Percentiles rank a stretch among this genome's conserved stretches.
phyloP scores from a whole-genome alignment of 768 basidiomycete species.

The Russula brevipes region DNA sequence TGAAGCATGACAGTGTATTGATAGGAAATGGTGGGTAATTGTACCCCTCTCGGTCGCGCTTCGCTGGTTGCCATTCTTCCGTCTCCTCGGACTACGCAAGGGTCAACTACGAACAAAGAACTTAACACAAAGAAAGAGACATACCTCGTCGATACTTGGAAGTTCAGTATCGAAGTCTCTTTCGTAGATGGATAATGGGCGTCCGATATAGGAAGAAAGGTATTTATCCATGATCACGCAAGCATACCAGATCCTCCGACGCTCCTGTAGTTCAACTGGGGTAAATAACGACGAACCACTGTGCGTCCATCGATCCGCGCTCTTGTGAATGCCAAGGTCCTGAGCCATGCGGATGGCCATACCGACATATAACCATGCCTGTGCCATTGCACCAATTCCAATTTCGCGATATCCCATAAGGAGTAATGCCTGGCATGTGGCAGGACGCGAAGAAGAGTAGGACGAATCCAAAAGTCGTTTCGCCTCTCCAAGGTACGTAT shows the following conservation, averaged over 20 bases:
- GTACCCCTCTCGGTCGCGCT: conserved; percentile 33
- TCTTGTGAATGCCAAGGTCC: conserved; percentile 78
- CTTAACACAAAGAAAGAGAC: conserved; percentile 17
- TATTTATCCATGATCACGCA: conserved; percentile 78
- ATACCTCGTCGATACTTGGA: conserved; percentile 56
- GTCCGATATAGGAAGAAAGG: conserved; percentile 73
- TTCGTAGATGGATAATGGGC: conserved; percentile 70
- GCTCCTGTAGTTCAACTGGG: conserved; percentile 57
- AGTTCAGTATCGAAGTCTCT: conserved; percentile 70
- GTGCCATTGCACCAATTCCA: conserved; percentile 85
- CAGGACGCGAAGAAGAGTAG: conserved; percentile 66
- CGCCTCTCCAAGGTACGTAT: conserved; percentile 62
- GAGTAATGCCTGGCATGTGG: conserved; percentile 74
- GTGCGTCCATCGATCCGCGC: conserved; percentile 71
- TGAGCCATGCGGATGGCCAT: conserved; percentile 93
- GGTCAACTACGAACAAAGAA: neutral
- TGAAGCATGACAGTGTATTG: conserved; percentile 67
- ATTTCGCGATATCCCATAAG: conserved; percentile 81
- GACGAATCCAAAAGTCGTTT: conserved; percentile 59
- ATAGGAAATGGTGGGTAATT: conserved; percentile 36
- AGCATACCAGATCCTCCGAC: conserved; percentile 71
- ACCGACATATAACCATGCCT: conserved; percentile 80
- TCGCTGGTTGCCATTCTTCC: conserved; percentile 48
- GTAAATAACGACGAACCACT: conserved; percentile 53
- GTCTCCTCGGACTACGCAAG: conserved; percentile 55